These are phyloP conservation scores for Ophiostoma sp. DNA, from an alignment of 2,329 filamentous ascomycete species.

Conservation along the genomic window DNA sequence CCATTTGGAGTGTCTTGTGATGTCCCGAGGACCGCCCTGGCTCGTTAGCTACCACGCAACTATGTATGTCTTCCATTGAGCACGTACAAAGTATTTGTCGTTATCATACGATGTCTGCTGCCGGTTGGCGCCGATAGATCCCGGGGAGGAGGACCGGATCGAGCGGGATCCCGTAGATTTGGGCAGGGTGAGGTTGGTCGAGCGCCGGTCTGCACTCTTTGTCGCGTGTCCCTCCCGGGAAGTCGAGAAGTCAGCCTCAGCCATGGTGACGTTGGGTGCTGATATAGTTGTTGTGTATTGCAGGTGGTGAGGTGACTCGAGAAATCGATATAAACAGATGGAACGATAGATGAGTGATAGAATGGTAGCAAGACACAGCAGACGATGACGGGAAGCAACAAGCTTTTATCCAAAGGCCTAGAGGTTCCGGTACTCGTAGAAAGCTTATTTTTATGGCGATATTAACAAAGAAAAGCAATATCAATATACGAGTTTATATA, in stretches of 20 bases:
- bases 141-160: neutral
- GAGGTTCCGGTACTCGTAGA: too few relatives aligned
- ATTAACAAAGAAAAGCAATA: too few relatives aligned
- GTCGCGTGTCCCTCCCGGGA: neutral
- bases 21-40: constrained; percentile 55
- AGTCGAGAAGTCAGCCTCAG: neutral
- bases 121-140: neutral
- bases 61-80: too few relatives aligned
- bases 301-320: neutral
- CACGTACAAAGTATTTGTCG: neutral
- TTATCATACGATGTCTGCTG: neutral
- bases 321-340: too few relatives aligned
- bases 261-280: neutral
- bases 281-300: neutral
- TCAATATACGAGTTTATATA: too few relatives aligned
- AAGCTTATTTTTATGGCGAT: neutral
- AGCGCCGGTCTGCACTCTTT: neutral
- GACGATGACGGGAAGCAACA: neutral
- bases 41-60: neutral
- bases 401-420: neutral
- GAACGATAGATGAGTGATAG: too few relatives aligned
- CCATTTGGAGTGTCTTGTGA: constrained; percentile 70
- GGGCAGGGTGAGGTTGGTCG: neutral
- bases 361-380: too few relatives aligned
- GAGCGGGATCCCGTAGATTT: neutral